These are phyloP conservation scores for Russula emetica DNA, from an alignment of 768 basidiomycete species.

Conservation along the genomic window DNA sequence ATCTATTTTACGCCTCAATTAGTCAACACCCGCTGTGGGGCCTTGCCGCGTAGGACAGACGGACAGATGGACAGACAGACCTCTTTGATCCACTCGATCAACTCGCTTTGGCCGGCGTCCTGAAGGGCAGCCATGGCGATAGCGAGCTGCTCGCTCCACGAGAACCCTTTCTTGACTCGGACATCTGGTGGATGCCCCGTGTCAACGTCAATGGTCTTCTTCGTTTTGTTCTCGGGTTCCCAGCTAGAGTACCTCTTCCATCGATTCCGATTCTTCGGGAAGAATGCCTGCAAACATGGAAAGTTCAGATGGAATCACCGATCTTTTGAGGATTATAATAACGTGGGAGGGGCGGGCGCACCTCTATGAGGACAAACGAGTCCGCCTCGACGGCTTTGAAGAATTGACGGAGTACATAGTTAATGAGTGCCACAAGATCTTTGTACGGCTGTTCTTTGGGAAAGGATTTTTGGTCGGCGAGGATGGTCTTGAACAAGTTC, in stretches of 20 bases:
- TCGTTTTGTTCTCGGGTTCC: constrained; percentile 51
- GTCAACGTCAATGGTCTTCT: constrained; percentile 38
- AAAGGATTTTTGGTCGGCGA: constrained; percentile 74
- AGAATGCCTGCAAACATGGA: constrained; percentile 58
- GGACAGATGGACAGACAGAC: constrained; percentile 43
- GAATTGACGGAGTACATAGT: constrained; percentile 84
- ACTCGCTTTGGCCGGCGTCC: constrained; percentile 55
- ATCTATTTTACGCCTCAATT: constrained; percentile 44
- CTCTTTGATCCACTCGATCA: constrained; percentile 78
- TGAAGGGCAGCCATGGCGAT: constrained; percentile 74
- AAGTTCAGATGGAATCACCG: neutral
- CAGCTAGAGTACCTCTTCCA: constrained; percentile 85
- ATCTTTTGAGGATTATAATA: neutral
- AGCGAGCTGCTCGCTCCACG: constrained; percentile 86
- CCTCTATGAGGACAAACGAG: constrained; percentile 85
- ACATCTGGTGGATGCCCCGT: constrained; percentile 59
- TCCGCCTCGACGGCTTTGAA: constrained; percentile 88
- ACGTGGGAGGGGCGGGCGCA: constrained; percentile 31
- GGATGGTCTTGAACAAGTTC: constrained; percentile 79
- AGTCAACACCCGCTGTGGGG: constrained; percentile 4
- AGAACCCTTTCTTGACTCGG: constrained; percentile 79
- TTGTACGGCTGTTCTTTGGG: constrained; percentile 75
- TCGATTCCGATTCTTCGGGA: constrained; percentile 80
- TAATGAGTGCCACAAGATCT: constrained; percentile 80
- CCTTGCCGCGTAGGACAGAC: constrained; percentile 31